Evolutionary conservation across 441 rosid genomes (phyloP).

Genomic region (Populus hybrid): DNA sequence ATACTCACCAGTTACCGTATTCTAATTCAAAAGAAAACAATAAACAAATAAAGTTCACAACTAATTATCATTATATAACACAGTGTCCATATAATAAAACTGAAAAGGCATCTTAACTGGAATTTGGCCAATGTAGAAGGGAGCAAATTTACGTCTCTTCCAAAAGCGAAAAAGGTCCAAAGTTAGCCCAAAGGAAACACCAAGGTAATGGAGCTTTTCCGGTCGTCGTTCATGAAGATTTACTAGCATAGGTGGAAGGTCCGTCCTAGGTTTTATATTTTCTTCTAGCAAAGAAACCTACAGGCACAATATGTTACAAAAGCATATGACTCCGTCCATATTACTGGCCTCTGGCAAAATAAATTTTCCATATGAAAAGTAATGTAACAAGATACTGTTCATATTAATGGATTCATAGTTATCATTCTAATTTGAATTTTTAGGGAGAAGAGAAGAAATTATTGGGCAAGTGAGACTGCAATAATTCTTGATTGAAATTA

Average conservation of each 20-base stretch:
- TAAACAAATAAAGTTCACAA: slow-evolving; percentile 14
- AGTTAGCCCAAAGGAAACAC: slow-evolving; percentile 97
- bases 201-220: slow-evolving; percentile 90
- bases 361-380: neutral
- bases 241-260: slow-evolving; percentile 85
- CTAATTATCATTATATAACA: slow-evolving; percentile 1
- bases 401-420: neutral
- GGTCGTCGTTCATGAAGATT: slow-evolving; percentile 64
- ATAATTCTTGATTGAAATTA: slow-evolving; percentile 13
- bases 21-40: slow-evolving; percentile 41
- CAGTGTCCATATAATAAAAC: neutral
- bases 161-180: slow-evolving; percentile 94
- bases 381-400: neutral
- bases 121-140: slow-evolving; percentile 80
- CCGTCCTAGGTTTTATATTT: slow-evolving; percentile 69
- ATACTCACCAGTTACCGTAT: slow-evolving; percentile 89
- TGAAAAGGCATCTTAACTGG: slow-evolving; percentile 59
- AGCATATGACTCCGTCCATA: neutral
- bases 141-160: slow-evolving; percentile 89
- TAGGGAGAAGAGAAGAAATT: neutral
- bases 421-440: neutral
- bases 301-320: slow-evolving; percentile 14
- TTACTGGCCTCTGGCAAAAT: neutral
- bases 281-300: slow-evolving; percentile 93
- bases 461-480: neutral